Evolutionary conservation across 306 rosid species (phyloP), one percentile per base, ranked within the genome.

Genomic region (Boehmeria nivea): DNA sequence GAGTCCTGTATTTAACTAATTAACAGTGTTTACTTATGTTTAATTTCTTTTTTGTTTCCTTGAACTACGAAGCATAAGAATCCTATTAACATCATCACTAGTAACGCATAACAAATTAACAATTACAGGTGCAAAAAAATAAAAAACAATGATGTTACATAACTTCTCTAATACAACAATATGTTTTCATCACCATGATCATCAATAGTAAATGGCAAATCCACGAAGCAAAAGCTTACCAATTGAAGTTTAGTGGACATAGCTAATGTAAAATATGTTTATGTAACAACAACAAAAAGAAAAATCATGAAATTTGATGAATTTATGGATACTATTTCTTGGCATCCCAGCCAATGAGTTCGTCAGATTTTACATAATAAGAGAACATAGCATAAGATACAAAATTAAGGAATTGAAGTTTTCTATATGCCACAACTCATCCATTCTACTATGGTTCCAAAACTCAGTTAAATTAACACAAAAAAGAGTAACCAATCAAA

Each of bases 401-500:
- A 3, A n/a, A 20, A 21, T 19, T 15, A 56, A 66, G 65, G 57
- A 44, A 59, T 72, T 54, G 16, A 63, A 62, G 36, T 33, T 50
- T 34, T 54, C 33, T 64, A 71, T 70, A 60, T 63, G 61, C 69
- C 63, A 60, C 38, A 79, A 75, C 63, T 51, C 72, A 67, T 54
- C 59, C 77, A 70, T 57, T 78, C 78, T 61, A n/a, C n/a, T n/a
- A n/a, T n/a, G 45, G 50, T 40, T 61, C 37, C 44, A 60, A 34
- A 53, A 25, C 62, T 63, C 28, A 1, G 48, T 38, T 40, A 15
- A 57, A 20, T 21, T 38, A 8, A 57, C 12, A 68, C 70, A 68
- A 66, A 76, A 63, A 38, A 71, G 64, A 3, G 36, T 31, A 31
- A 31, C 36, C 34, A 40, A 40, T 44, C 43, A 56, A 68, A 50